Evolutionary conservation across 768 basidiomycete species (phyloP), one percentile per base, ranked within the genome.

Genomic region (Amanita polypyramis): DNA sequence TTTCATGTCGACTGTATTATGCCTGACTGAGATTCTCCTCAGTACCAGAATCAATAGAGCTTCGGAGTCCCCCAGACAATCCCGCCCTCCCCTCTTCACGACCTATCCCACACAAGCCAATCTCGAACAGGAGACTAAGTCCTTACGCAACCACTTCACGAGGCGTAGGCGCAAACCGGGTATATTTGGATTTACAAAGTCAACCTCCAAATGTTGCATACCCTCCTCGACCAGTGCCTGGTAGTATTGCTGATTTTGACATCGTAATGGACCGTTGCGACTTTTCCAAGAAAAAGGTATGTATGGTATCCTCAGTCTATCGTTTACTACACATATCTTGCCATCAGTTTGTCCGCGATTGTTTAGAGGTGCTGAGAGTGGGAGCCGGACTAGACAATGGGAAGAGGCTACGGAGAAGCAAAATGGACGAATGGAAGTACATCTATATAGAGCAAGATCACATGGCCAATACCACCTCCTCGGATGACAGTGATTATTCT

Each of bases 261-360:
- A 68, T 75, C 23, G 72, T 97, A 4, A 85, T 94, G 85, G 83
- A 92, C 36, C 79, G 93, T 56, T 99, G 96, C 61, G 90, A 95
- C 65, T 96, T 93, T 62, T 79, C 80, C 12, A 73, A 78, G 52
- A 74, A 77, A 56, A 88, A 89, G 73, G 88, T 85, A 43, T 35
- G 64, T 47, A 40, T 21, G 14, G 34, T 43, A 32, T 40, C 29
- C 41, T 43, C 23, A 5, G 30, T 23, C 2, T 20, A 19, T 29
- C 9, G 25, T 29, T 12, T 25, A 21, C 30, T 34, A 20, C 12
- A n/a, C n/a, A 10, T n/a, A 17, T 25, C 17, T 21, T 19, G 4
- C 20, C 21, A 51, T 56, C 60, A 96, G 88, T 94, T 88, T 66
- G 95, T 98, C n/a, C 82, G 95, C 34, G 96, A 98, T 61, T 99